These are phyloP conservation scores for Prunella vulgaris DNA, from an alignment of 257 asterid species.

Conservation along the genomic window DNA sequence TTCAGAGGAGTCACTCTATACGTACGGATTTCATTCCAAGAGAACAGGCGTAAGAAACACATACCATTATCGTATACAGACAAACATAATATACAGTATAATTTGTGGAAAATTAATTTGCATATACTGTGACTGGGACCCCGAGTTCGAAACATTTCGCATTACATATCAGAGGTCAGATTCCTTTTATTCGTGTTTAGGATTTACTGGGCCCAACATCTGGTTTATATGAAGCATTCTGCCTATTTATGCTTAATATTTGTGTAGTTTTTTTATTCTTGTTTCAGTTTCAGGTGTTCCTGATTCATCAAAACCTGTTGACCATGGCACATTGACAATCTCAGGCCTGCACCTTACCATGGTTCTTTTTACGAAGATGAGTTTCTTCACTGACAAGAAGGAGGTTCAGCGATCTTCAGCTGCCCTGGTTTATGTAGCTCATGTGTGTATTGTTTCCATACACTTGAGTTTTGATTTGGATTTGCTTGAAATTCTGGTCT, in stretches of 20 bases:
- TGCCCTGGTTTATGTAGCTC: slow-evolving; percentile 94
- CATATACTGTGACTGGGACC: too few relatives aligned
- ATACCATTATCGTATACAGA: too few relatives aligned
- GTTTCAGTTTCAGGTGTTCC: slow-evolving; percentile 46
- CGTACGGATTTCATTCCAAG: too few relatives aligned
- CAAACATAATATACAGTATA: too few relatives aligned
- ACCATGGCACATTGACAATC: slow-evolving; percentile 74
- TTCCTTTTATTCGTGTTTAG: too few relatives aligned
- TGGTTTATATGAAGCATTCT: slow-evolving; percentile 8
- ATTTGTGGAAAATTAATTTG: too few relatives aligned
- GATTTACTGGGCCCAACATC: too few relatives aligned
- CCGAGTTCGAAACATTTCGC: too few relatives aligned
- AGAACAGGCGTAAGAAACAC: too few relatives aligned
- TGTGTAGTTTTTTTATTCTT: slow-evolving; percentile 10
- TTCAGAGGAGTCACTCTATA: too few relatives aligned
- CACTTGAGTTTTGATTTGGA: slow-evolving; percentile 2
- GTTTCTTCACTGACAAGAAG: slow-evolving; percentile 95
- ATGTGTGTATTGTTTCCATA: slow-evolving; percentile 69
- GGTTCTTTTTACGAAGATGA: slow-evolving; percentile 84
- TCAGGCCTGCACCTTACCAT: slow-evolving; percentile 86
- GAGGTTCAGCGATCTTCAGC: slow-evolving; percentile 93
- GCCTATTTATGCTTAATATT: too few relatives aligned
- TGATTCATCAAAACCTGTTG: slow-evolving; percentile 63
- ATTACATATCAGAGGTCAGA: too few relatives aligned
- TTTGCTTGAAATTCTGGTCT: slow-evolving; percentile 9